These are phyloP conservation scores for Adiantum capillusveneris DNA, from an alignment of 75 land plant genomes.

Conservation along the genomic window DNA sequence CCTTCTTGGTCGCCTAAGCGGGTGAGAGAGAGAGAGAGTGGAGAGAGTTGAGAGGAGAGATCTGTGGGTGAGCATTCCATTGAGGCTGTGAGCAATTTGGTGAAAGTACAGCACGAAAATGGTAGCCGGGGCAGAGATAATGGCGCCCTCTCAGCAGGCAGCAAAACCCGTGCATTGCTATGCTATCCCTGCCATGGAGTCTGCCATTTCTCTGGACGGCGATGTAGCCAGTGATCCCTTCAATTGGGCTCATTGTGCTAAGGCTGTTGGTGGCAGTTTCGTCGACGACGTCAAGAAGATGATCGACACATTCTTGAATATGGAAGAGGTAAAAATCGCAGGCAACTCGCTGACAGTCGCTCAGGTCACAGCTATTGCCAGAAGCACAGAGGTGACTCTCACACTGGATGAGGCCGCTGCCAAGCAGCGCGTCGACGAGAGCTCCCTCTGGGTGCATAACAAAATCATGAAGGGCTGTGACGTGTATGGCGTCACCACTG, in stretches of 20 bases:
- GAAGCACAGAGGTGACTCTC: slow-evolving; percentile 18
- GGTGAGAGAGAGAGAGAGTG: too few species aligned
- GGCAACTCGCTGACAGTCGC: slow-evolving; percentile 45
- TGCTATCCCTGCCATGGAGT: too few species aligned
- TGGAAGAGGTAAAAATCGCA: slow-evolving; percentile 27
- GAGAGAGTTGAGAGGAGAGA: too few species aligned
- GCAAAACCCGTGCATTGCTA: too few species aligned
- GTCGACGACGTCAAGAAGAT: slow-evolving; percentile 50
- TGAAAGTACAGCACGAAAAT: too few species aligned
- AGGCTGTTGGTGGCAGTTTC: slow-evolving; percentile 39
- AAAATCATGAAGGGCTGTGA: slow-evolving; percentile 36
- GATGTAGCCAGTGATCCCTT: too few species aligned
- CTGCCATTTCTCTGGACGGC: too few species aligned
- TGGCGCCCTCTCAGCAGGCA: too few species aligned
- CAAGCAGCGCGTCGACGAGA: slow-evolving; percentile 36
- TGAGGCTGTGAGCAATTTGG: too few species aligned
- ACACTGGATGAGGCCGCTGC: slow-evolving; percentile 40
- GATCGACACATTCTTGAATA: slow-evolving; percentile 37
- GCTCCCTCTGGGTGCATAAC: slow-evolving; percentile 42
- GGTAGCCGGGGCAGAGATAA: too few species aligned
- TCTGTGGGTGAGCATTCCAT: too few species aligned
- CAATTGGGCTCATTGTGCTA: slow-evolving; percentile 48
- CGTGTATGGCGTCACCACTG: slow-evolving; percentile 49
- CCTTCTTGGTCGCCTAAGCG: too few species aligned
- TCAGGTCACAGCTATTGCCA: slow-evolving; percentile 53